Base-by-base conservation (phyloP, 805 yeast species). In the Soucietia sequanensis region DNA sequence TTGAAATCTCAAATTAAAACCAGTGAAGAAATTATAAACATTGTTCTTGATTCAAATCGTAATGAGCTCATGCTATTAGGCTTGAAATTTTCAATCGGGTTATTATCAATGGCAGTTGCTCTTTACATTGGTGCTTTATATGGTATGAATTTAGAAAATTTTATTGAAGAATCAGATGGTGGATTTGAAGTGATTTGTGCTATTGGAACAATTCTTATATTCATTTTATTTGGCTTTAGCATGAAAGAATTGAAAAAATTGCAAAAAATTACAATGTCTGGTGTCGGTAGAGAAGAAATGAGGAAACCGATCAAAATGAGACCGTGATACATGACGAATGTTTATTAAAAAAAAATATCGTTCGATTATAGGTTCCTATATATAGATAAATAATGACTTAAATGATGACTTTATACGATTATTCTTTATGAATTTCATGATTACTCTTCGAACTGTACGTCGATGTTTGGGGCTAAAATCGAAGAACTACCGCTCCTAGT, bases 61-160 rank as follows among this genome's bases (percentile, higher is more conserved):
- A 93, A 93, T 59, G 88, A 91, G 46, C 70, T 93, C 41, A 89
- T 93, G 96, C 58, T 89, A 19, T 66, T 93, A 25, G 95, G 95
- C 3, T 68, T 93, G 37, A 74, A 84, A 47, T 87, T 88, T 56
- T 81, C 93, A 33, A 80, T 88, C 17, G 93, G 95, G 0, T 70
- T 95, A 37, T 64, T 93, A 23, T 82, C 95, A 3, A 66, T 90
- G 50, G 95, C 95, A 2, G 76, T 81, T 11, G 83, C 93, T 1
- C 65, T 95, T 30, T 86, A 85, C 45, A 56, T 87, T 11, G 93
- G 95, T 2, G 84, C 96, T 0, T 65, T 88, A 8, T 93, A 90
- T 58, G 99, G 99, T 23, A 93, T 93, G 99, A 93, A 93, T 60
- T 66, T 93, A 56, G 87, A 84, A 52, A 93, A 91, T 60, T 89